Base-by-base conservation (phyloP, 495 filamentous ascomycete species). In the Podospora fimiseda region DNA sequence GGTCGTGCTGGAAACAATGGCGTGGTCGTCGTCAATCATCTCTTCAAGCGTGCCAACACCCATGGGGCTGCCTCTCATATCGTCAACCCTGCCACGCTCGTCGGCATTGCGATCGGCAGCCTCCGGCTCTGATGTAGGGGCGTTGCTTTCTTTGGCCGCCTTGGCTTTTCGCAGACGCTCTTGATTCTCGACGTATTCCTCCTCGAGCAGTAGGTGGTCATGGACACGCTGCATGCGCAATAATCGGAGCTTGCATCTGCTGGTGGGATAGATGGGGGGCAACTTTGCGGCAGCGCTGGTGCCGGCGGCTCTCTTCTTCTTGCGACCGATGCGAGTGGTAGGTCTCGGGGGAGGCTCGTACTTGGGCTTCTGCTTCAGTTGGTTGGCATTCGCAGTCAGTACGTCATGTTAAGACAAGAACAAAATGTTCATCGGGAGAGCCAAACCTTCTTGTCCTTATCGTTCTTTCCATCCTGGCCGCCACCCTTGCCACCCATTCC, bases 11-110 rank as follows among this genome's bases (percentile, higher is more conserved):
- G 89, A 95, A 39, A 99, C 94, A 63, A 99, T 99, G 52, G 93
- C 93, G 65, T 99, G 93, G 73, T 99, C 93, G 72, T 99, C 93
- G 70, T 99, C 93, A 63, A 99, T 99, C 82, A 99, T 87, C 74
- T 99, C 93, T 71, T 97, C 93, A 62, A 99, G 71, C 56, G 93
- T 96, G 39, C 93, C 93, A 40, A 99, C 93, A 13, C 93, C 93
- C 93, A 99, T 99, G 39, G 93, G 93, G 67, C 88, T 95, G 38
- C 93, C 93, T 66, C 93, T 81, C 91, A 97, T 96, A 68, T 99
- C 93, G 72, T 99, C 93, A 24, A 99, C 94, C 20, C 93, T 85
- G 60, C 90, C 85, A 63, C 93, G 81, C 76, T 99, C 93, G 67
- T 97, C 93, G 19, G 95, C 93, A 64, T 93, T 91, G 13, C 93